Conservation (phyloP, 768 basidiomycete genomes). For the Serendipita sp. region DNA sequence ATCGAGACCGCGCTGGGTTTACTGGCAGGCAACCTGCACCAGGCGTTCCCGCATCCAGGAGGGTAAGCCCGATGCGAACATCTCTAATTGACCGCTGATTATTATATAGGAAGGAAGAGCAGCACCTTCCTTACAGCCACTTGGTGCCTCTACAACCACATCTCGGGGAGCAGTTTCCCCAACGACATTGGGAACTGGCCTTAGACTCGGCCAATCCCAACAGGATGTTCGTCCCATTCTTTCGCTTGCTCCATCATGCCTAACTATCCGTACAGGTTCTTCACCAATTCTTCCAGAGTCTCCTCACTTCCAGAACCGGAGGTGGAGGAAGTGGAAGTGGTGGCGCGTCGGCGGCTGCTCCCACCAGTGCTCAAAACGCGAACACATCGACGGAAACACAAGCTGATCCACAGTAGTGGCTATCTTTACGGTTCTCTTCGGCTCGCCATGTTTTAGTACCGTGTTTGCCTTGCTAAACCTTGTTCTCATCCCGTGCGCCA, state of each 20-base stretch:
- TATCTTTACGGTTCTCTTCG: no score
- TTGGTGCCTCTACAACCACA: neutral
- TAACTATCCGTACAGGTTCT: slow-evolving; percentile 25
- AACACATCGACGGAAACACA: neutral
- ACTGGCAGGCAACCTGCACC: neutral
- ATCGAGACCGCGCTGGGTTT: neutral
- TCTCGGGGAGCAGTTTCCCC: neutral
- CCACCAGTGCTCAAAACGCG: neutral
- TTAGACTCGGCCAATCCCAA: slow-evolving; percentile 33
- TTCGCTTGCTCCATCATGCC: neutral
- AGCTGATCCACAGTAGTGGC: no score
- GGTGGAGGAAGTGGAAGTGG: neutral
- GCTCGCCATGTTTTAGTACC: no score
- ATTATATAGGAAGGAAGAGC: neutral
- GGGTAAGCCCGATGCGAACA: neutral
- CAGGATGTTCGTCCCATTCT: slow-evolving; percentile 35
- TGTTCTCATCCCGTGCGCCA: neutral
- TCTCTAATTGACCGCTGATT: neutral
- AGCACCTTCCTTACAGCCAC: neutral
- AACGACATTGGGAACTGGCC: neutral
- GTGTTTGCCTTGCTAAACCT: neutral
- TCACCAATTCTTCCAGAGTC: slow-evolving; percentile 76
- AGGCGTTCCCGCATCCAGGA: neutral
- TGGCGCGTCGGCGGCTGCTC: slow-evolving; percentile 8
- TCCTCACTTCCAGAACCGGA: slow-evolving; percentile 45